These are phyloP conservation scores for Leccinum barrowsii DNA, from an alignment of 768 basidiomycete genomes.

Conservation along the genomic window DNA sequence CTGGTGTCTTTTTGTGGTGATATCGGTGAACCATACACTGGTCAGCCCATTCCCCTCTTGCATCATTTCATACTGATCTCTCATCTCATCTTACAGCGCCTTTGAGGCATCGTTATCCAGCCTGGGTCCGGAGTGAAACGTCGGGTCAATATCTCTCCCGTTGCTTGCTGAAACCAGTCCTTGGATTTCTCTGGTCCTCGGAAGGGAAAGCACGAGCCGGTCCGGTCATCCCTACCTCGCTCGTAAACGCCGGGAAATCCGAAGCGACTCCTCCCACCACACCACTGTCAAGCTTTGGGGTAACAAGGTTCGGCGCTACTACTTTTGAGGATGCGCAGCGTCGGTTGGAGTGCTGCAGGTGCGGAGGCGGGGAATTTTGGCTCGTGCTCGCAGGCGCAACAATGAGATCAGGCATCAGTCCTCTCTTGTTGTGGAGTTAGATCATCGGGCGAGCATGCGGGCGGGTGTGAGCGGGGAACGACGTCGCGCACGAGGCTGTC, in stretches of 20 bases:
- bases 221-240: no score
- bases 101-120: not conserved
- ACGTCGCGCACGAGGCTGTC: not conserved
- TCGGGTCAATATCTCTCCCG: conserved; percentile 45
- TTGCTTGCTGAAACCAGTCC: conserved; percentile 70
- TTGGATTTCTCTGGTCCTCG: conserved; percentile 74
- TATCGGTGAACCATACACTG: no score
- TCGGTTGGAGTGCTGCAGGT: conserved; percentile 54
- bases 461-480: not conserved
- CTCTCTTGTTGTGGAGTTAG: conserved; percentile 42
- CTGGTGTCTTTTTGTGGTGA: no score
- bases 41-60: no score
- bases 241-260: no score
- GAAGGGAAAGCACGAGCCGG: conserved; percentile 67
- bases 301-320: no score
- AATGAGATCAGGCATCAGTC: conserved; percentile 36
- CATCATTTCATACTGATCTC: no score
- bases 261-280: no score
- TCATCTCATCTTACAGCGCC: not conserved
- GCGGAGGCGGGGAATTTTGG: conserved; percentile 43
- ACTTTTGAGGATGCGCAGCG: conserved; percentile 71
- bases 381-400: conserved; percentile 38
- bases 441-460: not conserved
- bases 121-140: not conserved
- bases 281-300: no score